A percentile compares a stretch with the other conserved stretches of the same genome.
phyloP scores from a whole-genome alignment of 306 rosid genomes.

The Inga laurina region DNA sequence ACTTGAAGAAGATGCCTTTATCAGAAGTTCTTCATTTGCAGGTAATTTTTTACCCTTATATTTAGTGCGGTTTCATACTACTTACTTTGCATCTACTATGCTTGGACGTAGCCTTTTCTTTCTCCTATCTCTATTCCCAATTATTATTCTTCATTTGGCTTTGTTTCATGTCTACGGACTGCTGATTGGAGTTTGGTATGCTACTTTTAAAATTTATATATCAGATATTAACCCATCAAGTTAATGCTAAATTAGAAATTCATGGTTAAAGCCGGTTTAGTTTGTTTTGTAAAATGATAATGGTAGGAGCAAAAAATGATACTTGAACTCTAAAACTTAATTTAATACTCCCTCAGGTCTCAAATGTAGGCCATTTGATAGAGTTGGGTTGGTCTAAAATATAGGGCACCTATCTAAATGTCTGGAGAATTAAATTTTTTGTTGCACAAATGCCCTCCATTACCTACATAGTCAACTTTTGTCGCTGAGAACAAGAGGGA shows the following conservation, averaged over 20 bases:
- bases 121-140: neutral
- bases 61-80: conserved; percentile 23
- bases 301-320: conserved; percentile 1
- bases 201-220: neutral
- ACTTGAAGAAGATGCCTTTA: conserved; percentile 71
- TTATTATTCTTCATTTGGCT: conserved; percentile 5
- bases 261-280: neutral
- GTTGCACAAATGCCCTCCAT: neutral
- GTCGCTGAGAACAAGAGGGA: neutral
- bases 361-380: neutral
- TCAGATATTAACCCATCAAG: neutral
- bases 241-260: conserved; percentile 3
- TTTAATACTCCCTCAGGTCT: neutral
- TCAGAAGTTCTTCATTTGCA: conserved; percentile 92
- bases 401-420: neutral
- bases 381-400: neutral
- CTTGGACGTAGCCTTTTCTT: conserved; percentile 3
- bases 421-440: neutral
- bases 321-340: neutral
- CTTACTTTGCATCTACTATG: neutral
- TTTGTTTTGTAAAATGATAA: neutral
- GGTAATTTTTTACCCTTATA: conserved; percentile 47
- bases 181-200: neutral
- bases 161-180: neutral
- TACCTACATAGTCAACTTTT: neutral